phyloP scores from a whole-genome alignment of 2,329 filamentous ascomycete species.

The Aureobasidium sp. region DNA sequence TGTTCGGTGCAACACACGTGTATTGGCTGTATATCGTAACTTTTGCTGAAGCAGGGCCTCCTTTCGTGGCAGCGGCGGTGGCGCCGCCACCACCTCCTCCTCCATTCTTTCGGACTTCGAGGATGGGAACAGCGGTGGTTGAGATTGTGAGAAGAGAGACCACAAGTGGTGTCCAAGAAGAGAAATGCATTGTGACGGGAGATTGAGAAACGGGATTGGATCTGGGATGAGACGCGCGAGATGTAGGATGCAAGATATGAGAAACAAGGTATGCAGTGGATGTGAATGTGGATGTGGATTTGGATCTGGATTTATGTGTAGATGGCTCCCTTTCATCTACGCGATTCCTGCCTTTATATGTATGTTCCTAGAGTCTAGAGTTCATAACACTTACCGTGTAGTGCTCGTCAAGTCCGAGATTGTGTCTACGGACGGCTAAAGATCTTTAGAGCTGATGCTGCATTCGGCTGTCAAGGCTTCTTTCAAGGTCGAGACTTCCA shows the following conservation, averaged over 20 bases:
- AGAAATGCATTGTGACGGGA: neutral
- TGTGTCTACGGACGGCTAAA: too few relatives aligned
- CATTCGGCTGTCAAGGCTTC: neutral
- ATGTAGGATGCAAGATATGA: neutral
- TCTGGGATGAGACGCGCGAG: neutral
- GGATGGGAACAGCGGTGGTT: neutral
- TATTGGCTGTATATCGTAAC: neutral
- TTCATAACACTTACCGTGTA: neutral
- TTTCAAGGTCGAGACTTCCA: neutral
- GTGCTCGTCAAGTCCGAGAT: neutral
- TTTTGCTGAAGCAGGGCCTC: neutral
- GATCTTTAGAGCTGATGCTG: neutral
- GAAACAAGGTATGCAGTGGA: neutral
- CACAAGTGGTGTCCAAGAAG: neutral
- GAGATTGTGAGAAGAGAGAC: neutral
- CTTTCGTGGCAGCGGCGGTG: neutral
- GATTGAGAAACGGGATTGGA: neutral
- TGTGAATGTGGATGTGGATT: neutral
- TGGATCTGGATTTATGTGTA: too few relatives aligned
- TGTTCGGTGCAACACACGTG: neutral
- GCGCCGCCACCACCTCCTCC: neutral
- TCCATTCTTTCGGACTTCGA: neutral
- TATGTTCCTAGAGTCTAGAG: neutral
- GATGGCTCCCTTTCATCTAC: neutral
- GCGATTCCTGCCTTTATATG: neutral